A percentile compares a stretch with the other conserved stretches of the same genome.
Conservation (phyloP, 2,329 filamentous ascomycete species). For the Ustilaginoidea virens region DNA sequence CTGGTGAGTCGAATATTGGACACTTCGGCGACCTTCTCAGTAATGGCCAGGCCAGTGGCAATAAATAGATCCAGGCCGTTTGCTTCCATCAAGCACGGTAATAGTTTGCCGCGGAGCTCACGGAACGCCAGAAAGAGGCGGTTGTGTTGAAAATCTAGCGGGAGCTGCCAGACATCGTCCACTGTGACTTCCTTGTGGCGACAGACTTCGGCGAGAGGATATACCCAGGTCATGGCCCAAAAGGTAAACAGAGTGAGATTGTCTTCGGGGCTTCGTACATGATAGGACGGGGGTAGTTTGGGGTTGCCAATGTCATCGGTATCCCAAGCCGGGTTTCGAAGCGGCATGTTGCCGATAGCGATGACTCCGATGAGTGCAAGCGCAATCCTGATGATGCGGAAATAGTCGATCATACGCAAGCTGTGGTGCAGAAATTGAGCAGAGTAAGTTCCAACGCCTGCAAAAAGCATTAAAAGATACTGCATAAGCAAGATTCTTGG, state of each 20-base stretch:
- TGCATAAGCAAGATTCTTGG: constrained; percentile 24
- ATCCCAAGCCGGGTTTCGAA: constrained; percentile 20
- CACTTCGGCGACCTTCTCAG: constrained; percentile 26
- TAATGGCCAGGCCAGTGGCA: constrained; percentile 44
- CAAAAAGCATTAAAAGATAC: constrained; percentile 19
- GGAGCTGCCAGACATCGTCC: constrained; percentile 67
- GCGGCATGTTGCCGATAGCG: constrained; percentile 20
- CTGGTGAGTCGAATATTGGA: constrained; percentile 22
- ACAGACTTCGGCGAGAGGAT: constrained; percentile 53
- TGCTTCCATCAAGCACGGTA: constrained; percentile 52
- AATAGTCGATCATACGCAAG: constrained; percentile 8
- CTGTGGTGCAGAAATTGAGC: constrained; percentile 14
- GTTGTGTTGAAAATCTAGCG: constrained; percentile 68
- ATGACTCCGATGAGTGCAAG: constrained; percentile 13
- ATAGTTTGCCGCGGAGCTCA: constrained; percentile 55
- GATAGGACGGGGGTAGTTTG: constrained; percentile 12
- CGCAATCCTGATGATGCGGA: constrained; percentile 10
- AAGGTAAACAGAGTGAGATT: constrained; percentile 68
- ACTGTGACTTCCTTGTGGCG: constrained; percentile 52
- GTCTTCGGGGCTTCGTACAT: constrained; percentile 61
- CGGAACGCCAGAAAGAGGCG: constrained; percentile 61
- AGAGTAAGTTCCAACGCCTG: constrained; percentile 15
- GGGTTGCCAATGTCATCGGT: constrained; percentile 15
- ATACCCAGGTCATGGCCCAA: constrained; percentile 73
- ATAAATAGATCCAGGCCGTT: constrained; percentile 69